These are phyloP conservation scores for Inosperma sp. DNA, from an alignment of 768 basidiomycete genomes.

Conservation along the genomic window DNA sequence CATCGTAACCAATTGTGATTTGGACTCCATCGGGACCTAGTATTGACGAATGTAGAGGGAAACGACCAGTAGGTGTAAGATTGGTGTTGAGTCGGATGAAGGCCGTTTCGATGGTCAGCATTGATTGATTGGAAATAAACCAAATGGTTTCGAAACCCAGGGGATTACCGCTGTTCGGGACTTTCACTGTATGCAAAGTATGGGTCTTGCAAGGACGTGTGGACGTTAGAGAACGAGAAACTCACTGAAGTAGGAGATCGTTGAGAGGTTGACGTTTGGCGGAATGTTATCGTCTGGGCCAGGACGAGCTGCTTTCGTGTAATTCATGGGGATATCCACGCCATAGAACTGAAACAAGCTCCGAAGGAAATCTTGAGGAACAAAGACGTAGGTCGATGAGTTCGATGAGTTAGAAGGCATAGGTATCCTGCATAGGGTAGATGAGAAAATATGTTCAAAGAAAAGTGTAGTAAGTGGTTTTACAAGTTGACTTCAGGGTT, in stretches of 20 bases:
- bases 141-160: slow-evolving; percentile 22
- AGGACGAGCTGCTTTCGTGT: slow-evolving; percentile 16
- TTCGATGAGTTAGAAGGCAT: background rate
- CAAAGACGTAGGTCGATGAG: slow-evolving; percentile 32
- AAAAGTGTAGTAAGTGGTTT: background rate
- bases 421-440: slow-evolving; percentile 8
- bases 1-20: slow-evolving; percentile 34
- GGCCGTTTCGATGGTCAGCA: slow-evolving; percentile 26
- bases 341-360: slow-evolving; percentile 31
- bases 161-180: slow-evolving; percentile 29
- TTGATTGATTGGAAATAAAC: slow-evolving; percentile 25
- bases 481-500: background rate
- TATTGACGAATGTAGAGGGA: slow-evolving; percentile 17
- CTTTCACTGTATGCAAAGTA: slow-evolving; percentile 23
- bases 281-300: slow-evolving; percentile 22
- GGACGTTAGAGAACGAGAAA: background rate
- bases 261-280: slow-evolving; percentile 19
- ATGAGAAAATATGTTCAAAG: no score
- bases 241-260: slow-evolving; percentile 22
- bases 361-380: slow-evolving; percentile 29
- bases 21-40: slow-evolving; percentile 23
- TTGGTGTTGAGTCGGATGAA: slow-evolving; percentile 32
- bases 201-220: no score
- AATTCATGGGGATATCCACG: slow-evolving; percentile 26
- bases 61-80: slow-evolving; percentile 28